A percentile compares a stretch with the other conserved stretches of the same genome.
These are phyloP conservation scores for Calonectria honghensis DNA, from an alignment of 2,329 filamentous ascomycete species.

Conservation along the genomic window DNA sequence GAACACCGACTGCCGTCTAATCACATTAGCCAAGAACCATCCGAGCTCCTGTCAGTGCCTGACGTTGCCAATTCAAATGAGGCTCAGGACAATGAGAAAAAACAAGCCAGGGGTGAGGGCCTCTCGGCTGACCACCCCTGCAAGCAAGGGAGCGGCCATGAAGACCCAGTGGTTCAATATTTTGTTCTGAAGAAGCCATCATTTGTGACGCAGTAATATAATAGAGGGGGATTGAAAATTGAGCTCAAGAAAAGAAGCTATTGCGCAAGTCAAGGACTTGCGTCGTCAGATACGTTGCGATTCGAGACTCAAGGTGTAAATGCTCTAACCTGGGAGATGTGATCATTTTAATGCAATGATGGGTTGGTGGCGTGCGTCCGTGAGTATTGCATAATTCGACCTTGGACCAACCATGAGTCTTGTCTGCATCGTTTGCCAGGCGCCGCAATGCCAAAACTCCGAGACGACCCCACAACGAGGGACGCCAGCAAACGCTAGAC, in stretches of 20 bases:
- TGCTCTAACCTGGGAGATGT: neutral
- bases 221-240: neutral
- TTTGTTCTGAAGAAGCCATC: neutral
- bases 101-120: constrained; percentile 2
- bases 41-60: constrained; percentile 22
- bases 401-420: constrained; percentile 14
- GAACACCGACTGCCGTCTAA: constrained; percentile 9
- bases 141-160: constrained; percentile 26
- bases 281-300: neutral
- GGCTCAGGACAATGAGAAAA: constrained; percentile 28
- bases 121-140: constrained; percentile 30
- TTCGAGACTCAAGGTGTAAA: neutral
- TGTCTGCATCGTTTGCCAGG: neutral
- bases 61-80: constrained; percentile 19
- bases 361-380: constrained; percentile 21
- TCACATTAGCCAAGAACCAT: constrained; percentile 17
- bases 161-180: neutral
- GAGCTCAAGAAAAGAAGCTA: neutral
- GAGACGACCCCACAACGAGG: constrained; percentile 27
- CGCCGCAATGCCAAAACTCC: constrained; percentile 11
- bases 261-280: neutral
- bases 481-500: constrained; percentile 30
- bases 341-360: constrained; percentile 16
- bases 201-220: neutral
- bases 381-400: constrained; percentile 18